Evolutionary conservation across 768 basidiomycete genomes (phyloP), one percentile per base, ranked within the genome.

Genomic region (Polyporus arcularius): DNA sequence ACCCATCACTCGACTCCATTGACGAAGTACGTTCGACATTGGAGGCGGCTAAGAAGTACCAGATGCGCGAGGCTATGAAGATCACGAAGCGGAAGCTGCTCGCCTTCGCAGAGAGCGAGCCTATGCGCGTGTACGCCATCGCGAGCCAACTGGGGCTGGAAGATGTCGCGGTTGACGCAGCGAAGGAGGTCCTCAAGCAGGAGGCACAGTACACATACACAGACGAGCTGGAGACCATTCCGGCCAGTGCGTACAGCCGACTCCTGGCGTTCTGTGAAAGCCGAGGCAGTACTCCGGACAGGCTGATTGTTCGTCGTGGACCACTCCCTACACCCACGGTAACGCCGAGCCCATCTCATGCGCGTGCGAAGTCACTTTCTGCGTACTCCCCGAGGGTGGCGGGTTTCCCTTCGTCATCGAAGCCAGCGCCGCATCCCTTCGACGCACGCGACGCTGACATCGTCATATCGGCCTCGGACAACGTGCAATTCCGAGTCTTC

Each of bases 381-480:
- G 5, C 38, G 4, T 15, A 14, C 21, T 1, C 9, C 38, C 11
- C 26, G n/a, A 18, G 28, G 21, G 15, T 8, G 30, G 38, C 18
- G 18, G 42, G 14, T 15, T 43, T 16, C 15, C 3, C 30, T 0
- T 16, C 35, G 26, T 28, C 42, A 14, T 3, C 11, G 15, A 42
- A 31, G 28, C 38, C 4, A 28, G 46, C 46, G 3, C 46, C 14
- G 8, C 21, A 30, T 21, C 46, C 26, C 21, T 85, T 85, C 70
- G 71, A 84, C 61, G 72, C 80, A 59, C 65, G 73, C 41, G 74
- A 74, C 52, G 80, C 81, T 60, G 67, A 70, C 31, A 21, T 86
- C 48, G 79, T 84, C 52, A 72, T 87, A 48, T 77, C 80, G 53
- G 80, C 83, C 4, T 82, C 80, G 51, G 85, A 86, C 66, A 68